phyloP scores from a whole-genome alignment of 2,329 filamentous ascomycete species.

The Pseudogymnoascus sp. region DNA sequence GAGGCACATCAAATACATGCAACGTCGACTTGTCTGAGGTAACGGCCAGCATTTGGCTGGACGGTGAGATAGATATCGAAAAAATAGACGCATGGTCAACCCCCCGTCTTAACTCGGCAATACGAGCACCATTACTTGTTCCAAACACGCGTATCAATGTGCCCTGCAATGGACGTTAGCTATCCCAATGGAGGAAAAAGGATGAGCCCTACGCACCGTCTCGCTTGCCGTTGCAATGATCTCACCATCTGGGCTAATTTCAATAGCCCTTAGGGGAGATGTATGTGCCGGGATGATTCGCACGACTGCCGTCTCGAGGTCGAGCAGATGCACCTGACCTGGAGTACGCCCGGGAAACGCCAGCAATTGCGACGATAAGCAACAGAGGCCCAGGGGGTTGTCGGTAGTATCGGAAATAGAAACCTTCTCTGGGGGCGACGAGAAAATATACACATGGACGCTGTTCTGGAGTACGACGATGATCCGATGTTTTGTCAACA shows the following conservation, averaged over 20 bases:
- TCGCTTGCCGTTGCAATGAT: slow-evolving; percentile 86
- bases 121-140: slow-evolving; percentile 68
- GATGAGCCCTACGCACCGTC: slow-evolving; percentile 39
- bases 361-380: slow-evolving; percentile 63
- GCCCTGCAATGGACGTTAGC: slow-evolving; percentile 42
- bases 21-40: slow-evolving; percentile 96
- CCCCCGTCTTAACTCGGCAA: slow-evolving; percentile 80
- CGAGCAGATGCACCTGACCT: slow-evolving; percentile 84
- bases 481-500: slow-evolving; percentile 67
- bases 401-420: slow-evolving; percentile 77
- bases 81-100: slow-evolving; percentile 83
- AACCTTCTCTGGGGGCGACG: slow-evolving; percentile 60
- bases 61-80: slow-evolving; percentile 79
- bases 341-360: slow-evolving; percentile 81
- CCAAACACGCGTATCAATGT: slow-evolving; percentile 83
- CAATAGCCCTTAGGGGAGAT: slow-evolving; percentile 67
- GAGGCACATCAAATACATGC: slow-evolving; percentile 83
- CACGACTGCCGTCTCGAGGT: slow-evolving; percentile 69
- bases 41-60: slow-evolving; percentile 71
- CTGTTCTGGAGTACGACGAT: slow-evolving; percentile 75
- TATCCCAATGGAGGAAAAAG: not conserved
- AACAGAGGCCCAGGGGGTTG: slow-evolving; percentile 75
- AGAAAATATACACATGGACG: slow-evolving; percentile 73
- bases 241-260: slow-evolving; percentile 71
- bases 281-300: slow-evolving; percentile 91